These are phyloP conservation scores for Lyophyllum shimeji DNA, from an alignment of 768 basidiomycete species.

Conservation along the genomic window DNA sequence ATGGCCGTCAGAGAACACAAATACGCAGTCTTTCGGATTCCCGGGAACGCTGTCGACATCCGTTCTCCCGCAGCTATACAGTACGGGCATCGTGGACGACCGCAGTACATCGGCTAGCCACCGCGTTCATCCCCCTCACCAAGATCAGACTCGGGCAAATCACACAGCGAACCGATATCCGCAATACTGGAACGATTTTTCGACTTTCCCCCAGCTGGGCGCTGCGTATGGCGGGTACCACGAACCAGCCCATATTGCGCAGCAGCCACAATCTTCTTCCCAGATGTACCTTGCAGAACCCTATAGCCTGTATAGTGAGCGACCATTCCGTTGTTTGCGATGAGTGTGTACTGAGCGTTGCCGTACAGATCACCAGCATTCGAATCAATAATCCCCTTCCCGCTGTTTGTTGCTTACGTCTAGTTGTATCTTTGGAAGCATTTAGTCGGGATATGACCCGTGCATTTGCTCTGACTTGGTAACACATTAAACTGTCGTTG, in stretches of 20 bases:
- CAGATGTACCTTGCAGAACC: background rate
- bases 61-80: slow-evolving; percentile 73
- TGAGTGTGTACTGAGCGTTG: background rate
- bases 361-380: background rate
- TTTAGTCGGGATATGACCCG: slow-evolving; percentile 7
- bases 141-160: slow-evolving; percentile 16
- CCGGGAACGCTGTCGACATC: slow-evolving; percentile 62
- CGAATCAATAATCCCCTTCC: slow-evolving; percentile 11
- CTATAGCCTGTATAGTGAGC: slow-evolving; percentile 3
- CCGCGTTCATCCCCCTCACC: slow-evolving; percentile 7
- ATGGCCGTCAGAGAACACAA: slow-evolving; percentile 36
- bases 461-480: slow-evolving; percentile 3
- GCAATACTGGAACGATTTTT: slow-evolving; percentile 58
- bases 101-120: slow-evolving; percentile 18
- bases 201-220: slow-evolving; percentile 49
- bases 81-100: slow-evolving; percentile 66
- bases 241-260: slow-evolving; percentile 11
- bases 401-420: slow-evolving; percentile 8
- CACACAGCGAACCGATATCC: slow-evolving; percentile 37
- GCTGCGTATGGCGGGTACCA: slow-evolving; percentile 34
- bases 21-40: slow-evolving; percentile 30
- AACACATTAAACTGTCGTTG: slow-evolving; percentile 2
- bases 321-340: too few species aligned
- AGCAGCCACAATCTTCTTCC: slow-evolving; percentile 17
- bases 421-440: slow-evolving; percentile 7